A percentile compares a stretch with the other conserved stretches of the same genome.
Conservation (phyloP, 2,329 filamentous ascomycete species). For the Fusarium chlamydosporum region DNA sequence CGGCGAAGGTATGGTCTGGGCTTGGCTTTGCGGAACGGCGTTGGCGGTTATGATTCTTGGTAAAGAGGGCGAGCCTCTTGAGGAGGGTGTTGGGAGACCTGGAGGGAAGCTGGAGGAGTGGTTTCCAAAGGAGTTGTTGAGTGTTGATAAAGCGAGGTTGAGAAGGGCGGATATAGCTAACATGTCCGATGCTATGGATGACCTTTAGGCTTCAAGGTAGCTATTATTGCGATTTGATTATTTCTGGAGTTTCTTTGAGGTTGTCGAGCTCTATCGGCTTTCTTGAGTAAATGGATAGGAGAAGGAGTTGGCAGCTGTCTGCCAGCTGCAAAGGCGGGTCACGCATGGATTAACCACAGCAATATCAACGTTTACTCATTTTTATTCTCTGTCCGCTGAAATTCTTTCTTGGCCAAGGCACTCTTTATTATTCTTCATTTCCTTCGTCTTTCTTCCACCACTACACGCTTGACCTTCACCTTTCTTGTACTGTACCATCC, state of each 20-base stretch:
- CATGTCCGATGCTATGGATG: slow-evolving; percentile 45
- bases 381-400: no score
- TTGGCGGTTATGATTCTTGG: slow-evolving; percentile 63
- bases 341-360: neutral
- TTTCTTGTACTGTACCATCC: neutral
- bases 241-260: no score
- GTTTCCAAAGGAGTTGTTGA: slow-evolving; percentile 58
- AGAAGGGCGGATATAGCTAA: slow-evolving; percentile 56
- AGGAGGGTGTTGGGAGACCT: slow-evolving; percentile 54
- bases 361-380: neutral
- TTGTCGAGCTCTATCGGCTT: neutral
- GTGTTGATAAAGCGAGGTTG: slow-evolving; percentile 54
- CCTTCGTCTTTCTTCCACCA: no score
- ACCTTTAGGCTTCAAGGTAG: slow-evolving; percentile 1
- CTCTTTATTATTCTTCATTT: neutral
- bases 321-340: slow-evolving; percentile 13
- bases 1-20: slow-evolving; percentile 68
- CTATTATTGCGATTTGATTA: neutral
- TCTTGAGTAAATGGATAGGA: fast-evolving
- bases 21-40: slow-evolving; percentile 66
- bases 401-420: no score
- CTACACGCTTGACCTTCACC: neutral
- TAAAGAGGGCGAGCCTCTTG: slow-evolving; percentile 53
- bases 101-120: slow-evolving; percentile 56
- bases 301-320: slow-evolving; percentile 27